A percentile compares a stretch with the other conserved stretches of the same genome.
Evolutionary conservation across 2,329 filamentous ascomycete species (phyloP).

Genomic region (Scedosporium apiospermum): DNA sequence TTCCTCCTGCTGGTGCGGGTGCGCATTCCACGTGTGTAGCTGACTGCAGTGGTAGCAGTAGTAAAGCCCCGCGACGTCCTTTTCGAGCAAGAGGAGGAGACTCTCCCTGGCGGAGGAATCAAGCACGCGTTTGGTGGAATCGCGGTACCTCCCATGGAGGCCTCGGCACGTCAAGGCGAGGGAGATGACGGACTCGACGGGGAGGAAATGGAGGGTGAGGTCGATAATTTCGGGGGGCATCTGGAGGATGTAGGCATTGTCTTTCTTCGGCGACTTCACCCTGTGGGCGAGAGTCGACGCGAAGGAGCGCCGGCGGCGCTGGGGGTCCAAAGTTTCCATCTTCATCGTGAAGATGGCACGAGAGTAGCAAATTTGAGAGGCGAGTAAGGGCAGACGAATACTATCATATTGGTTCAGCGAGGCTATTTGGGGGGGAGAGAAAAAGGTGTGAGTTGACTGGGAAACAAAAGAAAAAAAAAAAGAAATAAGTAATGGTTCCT

Average conservation of each 20-base stretch:
- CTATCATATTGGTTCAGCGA: neutral
- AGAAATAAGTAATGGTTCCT: neutral
- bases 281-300: neutral
- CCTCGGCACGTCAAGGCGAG: conserved; percentile 7
- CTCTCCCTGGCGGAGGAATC: neutral
- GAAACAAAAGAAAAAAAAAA: neutral
- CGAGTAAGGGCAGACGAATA: neutral
- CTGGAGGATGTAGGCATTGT: neutral
- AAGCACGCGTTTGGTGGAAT: neutral
- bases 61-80: conserved; percentile 1
- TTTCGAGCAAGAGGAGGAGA: conserved; percentile 6
- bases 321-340: neutral
- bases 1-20: neutral
- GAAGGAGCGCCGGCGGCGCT: neutral
- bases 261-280: neutral
- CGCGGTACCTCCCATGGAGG: conserved; percentile 1
- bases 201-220: conserved; percentile 2
- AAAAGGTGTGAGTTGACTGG: neutral
- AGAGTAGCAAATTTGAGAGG: neutral
- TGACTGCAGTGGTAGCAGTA: conserved; percentile 2
- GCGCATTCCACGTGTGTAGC: conserved; percentile 5
- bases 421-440: too few species aligned
- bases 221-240: conserved; percentile 7
- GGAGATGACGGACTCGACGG: conserved; percentile 1
- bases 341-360: neutral